Percentiles rank a stretch among this genome's conserved stretches.
phyloP scores from a whole-genome alignment of 2,329 filamentous ascomycete genomes.

The Monosporascus cannonballus region DNA sequence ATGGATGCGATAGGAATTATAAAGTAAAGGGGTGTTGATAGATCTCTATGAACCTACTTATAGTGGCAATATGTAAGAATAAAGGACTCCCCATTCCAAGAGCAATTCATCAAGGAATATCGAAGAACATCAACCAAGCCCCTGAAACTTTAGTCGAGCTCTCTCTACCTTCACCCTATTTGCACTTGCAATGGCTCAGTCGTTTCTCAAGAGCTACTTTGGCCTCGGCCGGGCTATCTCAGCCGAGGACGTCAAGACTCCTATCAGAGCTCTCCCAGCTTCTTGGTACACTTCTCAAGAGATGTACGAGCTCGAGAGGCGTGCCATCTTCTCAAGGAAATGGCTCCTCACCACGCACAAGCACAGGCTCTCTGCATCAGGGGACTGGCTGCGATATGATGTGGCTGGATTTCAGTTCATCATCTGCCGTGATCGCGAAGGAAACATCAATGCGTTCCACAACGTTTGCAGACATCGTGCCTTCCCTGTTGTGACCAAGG shows the following conservation, averaged over 20 bases:
- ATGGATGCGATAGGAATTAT: not conserved
- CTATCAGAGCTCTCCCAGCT: conserved; percentile 34
- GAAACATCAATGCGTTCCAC: conserved; percentile 53
- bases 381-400: conserved; percentile 51
- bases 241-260: not conserved
- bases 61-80: not conserved
- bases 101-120: not conserved
- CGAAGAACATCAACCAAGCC: not conserved
- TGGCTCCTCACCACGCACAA: conserved; percentile 51
- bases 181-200: conserved; percentile 16
- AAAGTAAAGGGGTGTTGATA: not conserved
- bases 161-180: conserved; percentile 1
- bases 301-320: conserved; percentile 51
- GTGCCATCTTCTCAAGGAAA: conserved; percentile 50
- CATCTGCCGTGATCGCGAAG: conserved; percentile 42
- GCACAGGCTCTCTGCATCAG: conserved; percentile 16
- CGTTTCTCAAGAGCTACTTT: conserved; percentile 31
- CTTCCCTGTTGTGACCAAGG: conserved; percentile 48
- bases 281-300: conserved; percentile 47
- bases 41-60: not conserved
- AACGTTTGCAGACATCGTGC: conserved; percentile 58
- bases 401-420: conserved; percentile 52
- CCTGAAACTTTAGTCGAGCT: not conserved
- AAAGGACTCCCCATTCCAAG: not conserved
- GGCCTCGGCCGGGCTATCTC: conserved; percentile 24